These are phyloP conservation scores for Yamadazyma spencermartinsiae DNA, from an alignment of 1,139 yeast genomes.

Conservation along the genomic window DNA sequence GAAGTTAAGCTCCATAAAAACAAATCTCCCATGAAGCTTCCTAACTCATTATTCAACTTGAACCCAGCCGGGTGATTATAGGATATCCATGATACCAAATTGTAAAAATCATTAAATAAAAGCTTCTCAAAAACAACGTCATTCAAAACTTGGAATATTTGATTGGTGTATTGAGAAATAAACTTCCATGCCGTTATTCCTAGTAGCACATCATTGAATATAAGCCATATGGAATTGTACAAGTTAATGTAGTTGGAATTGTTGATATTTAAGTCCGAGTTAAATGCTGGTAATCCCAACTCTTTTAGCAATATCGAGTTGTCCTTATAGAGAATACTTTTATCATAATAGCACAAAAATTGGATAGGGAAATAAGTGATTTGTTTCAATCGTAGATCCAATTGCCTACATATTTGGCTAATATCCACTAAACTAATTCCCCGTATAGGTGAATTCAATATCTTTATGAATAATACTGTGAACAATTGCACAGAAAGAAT, in stretches of 20 bases:
- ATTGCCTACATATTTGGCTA: conserved; percentile 73
- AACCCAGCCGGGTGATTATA: conserved; percentile 88
- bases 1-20: conserved; percentile 81
- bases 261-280: conserved; percentile 41
- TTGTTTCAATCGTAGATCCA: conserved; percentile 77
- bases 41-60: conserved; percentile 84
- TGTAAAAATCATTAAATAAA: conserved; percentile 36
- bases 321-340: conserved; percentile 28
- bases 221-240: conserved; percentile 87
- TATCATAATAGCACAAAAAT: conserved; percentile 55
- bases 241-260: conserved; percentile 81
- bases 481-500: conserved; percentile 20
- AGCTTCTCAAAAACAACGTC: conserved; percentile 33
- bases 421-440: conserved; percentile 31
- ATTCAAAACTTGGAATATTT: conserved; percentile 36
- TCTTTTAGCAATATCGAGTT: conserved; percentile 23
- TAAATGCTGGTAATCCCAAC: conserved; percentile 38
- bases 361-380: conserved; percentile 81
- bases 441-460: conserved; percentile 25
- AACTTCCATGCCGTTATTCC: conserved; percentile 64
- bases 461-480: conserved; percentile 21
- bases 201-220: conserved; percentile 74
- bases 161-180: conserved; percentile 44
- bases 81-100: conserved; percentile 72
- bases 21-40: conserved; percentile 82